Evolutionary conservation across 257 asterid species (phyloP), one percentile per base, ranked within the genome.

Genomic region (Striga asiatica): DNA sequence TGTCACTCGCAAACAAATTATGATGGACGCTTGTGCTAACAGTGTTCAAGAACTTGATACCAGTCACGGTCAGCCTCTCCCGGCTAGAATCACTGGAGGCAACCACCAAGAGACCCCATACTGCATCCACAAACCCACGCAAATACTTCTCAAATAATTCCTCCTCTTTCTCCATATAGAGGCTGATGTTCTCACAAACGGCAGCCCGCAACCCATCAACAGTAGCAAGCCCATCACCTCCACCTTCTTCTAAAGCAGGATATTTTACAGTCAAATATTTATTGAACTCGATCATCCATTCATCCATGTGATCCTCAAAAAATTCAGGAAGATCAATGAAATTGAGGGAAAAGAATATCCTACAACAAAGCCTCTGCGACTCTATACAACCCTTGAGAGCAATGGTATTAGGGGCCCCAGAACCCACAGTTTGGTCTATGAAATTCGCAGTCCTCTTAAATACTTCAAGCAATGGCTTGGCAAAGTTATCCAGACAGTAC

Each of bases 211-310:
- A 62, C 17, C 65, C 89, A 71, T 88, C 97, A 35, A 88, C 95
- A 56, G 76, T 61, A n/a, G 79, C 79, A 65, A 88, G 79, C 67
- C 95, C 97, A 46, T 84, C 94, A 41, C 25, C 38, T 32, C 95
- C 83, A 59, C 67, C 62, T 21, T 84, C 95, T 66, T 92, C 99
- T 9, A 91, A 70, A 46, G 74, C 80, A 14, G 75, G 47, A 57
- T 77, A 88, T 37, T 52, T 92, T 16, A 67, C 71, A 0, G 87
- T 74, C 60, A 92, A 71, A 65, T 92, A 88, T 16, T 60, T 88
- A 84, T 66, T 73, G 69, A 88, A 92, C 78, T 82, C 97, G 52
- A 47, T 37, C 99, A 92, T 79, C 97, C 99, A 92, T 63, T 82
- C 95, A 57, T 67, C 76, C 93, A 92, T 76, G 66, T 83, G 91